Base-by-base conservation (phyloP, 1,284 basidiomycete genomes). In the Ustilago sp. region DNA sequence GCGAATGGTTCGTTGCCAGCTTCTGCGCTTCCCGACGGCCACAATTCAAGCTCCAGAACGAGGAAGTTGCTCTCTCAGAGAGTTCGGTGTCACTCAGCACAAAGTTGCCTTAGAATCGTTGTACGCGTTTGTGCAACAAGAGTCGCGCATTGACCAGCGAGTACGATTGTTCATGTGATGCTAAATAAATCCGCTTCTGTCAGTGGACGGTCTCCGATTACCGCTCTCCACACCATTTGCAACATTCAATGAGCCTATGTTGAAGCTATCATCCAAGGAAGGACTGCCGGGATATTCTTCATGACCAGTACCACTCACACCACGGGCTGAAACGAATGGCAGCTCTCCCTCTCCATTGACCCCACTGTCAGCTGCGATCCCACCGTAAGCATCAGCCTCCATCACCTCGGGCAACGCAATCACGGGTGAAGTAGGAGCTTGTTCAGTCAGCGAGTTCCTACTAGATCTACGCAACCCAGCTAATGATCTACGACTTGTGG, bases 131-230 rank as follows among this genome's bases (percentile, higher is more conserved):
- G 23, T 28, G 23, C 23, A 28, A 28, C 23, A 28, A 28, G 23
- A 28, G 23, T 28, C 3, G 23, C 23, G 23, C 23, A 28, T 28
- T 28, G 3, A 28, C 23, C 36, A 41, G 39, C 7, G n/a, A 45
- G n/a, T 45, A 19, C 1, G 13, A 13, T 5, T 53, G 51, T 32
- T 47, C 41, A 8, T 11, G n/a, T 15, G 15, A n/a, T 23, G 19
- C 32, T 55, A 71, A 53, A 72, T 36, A 17, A 72, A 72, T 34
- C 45, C 56, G 53, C 60, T 63, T 0, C 69, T 59, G 53, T 72
- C 69, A 1, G 60, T 63, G 0, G 68, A 71, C 6, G 68, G 68
- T 23, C 62, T 47, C 8, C 34, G 17, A 17, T 23, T 41, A n/a
- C 32, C 19, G 35, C 31, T 34, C 8, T 61, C 39, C 28, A 8